Percentiles rank a stretch among this genome's conserved stretches.
phyloP scores from a whole-genome alignment of 495 filamentous ascomycete species.

The Aspergillus taichungensis region DNA sequence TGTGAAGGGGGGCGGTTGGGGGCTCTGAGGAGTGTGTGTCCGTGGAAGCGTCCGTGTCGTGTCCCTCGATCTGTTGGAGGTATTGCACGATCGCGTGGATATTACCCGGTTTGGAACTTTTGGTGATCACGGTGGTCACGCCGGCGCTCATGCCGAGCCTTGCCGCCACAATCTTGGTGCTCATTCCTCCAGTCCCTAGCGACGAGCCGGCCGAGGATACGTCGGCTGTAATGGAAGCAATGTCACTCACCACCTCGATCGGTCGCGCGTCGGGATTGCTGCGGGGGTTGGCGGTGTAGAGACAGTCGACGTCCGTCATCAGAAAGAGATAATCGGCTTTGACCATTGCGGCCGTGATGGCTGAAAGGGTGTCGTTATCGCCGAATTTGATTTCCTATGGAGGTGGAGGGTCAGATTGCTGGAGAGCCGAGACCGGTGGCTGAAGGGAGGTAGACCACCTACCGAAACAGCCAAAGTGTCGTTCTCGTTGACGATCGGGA shows the following conservation, averaged over 20 bases:
- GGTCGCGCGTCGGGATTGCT: conserved; percentile 74
- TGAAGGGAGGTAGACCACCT: conserved; percentile 8
- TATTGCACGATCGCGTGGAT: conserved; percentile 79
- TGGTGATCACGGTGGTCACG: conserved; percentile 91
- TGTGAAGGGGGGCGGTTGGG: conserved; percentile 61
- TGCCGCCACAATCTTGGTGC: conserved; percentile 93
- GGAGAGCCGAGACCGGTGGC: background rate
- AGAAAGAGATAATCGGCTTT: conserved; percentile 95
- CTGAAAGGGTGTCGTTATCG: conserved; percentile 94
- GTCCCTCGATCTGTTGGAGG: conserved; percentile 49
- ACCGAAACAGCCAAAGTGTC: conserved; percentile 89
- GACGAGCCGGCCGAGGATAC: conserved; percentile 82
- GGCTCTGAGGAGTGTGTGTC: conserved; percentile 12
- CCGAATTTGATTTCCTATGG: conserved; percentile 92
- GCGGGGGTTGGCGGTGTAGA: conserved; percentile 92
- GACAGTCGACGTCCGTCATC: conserved; percentile 97
- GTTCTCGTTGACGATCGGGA: conserved; percentile 98
- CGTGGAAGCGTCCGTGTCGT: conserved; percentile 8
- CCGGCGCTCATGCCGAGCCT: conserved; percentile 89
- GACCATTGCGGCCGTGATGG: conserved; percentile 95
- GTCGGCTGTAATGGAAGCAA: conserved; percentile 75
- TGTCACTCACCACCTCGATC: conserved; percentile 90
- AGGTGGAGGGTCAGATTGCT: background rate
- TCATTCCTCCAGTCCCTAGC: conserved; percentile 95
- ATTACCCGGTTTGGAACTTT: conserved; percentile 86